Conservation (phyloP, 1,139 yeast genomes). For the Taphrina wiesneri region DNA sequence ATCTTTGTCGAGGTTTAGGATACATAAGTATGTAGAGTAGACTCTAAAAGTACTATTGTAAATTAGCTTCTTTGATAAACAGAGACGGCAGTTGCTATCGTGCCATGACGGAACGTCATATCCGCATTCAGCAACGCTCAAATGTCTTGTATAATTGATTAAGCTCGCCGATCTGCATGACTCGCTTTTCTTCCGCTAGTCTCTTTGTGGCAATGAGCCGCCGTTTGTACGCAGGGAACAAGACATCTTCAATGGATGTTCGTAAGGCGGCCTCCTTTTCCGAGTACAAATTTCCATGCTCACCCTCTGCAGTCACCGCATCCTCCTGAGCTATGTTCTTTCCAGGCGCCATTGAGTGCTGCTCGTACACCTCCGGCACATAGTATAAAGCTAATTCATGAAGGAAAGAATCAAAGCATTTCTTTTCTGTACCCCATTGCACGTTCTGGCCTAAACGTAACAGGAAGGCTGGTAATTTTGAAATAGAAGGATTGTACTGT, state of each 20-base stretch:
- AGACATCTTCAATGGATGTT: conserved; percentile 55
- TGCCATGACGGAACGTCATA: too few species aligned
- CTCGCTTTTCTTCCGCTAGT: conserved; percentile 51
- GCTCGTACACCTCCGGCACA: conserved; percentile 59
- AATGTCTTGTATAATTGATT: conserved; percentile 90
- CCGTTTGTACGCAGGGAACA: conserved; percentile 68
- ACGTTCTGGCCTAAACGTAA: conserved; percentile 60
- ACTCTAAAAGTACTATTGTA: too few species aligned
- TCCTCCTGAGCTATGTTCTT: too few species aligned
- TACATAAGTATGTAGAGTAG: too few species aligned
- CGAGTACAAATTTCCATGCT: neutral
- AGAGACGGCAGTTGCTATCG: too few species aligned
- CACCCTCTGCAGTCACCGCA: neutral
- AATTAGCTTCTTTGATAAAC: too few species aligned
- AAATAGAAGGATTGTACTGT: conserved; percentile 61
- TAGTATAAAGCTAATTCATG: conserved; percentile 71
- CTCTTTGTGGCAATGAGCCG: conserved; percentile 65
- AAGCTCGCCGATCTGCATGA: conserved; percentile 82
- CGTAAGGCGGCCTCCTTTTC: conserved; percentile 39
- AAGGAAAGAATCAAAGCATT: conserved; percentile 65
- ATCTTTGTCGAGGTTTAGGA: too few species aligned
- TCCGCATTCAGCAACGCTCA: conserved; percentile 82
- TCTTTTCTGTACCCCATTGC: conserved; percentile 65
- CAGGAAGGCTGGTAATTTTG: conserved; percentile 67
- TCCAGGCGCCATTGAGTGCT: neutral